These are phyloP conservation scores for Austroboletus novae-zelandiae DNA, from an alignment of 1,284 basidiomycete species.

Conservation along the genomic window DNA sequence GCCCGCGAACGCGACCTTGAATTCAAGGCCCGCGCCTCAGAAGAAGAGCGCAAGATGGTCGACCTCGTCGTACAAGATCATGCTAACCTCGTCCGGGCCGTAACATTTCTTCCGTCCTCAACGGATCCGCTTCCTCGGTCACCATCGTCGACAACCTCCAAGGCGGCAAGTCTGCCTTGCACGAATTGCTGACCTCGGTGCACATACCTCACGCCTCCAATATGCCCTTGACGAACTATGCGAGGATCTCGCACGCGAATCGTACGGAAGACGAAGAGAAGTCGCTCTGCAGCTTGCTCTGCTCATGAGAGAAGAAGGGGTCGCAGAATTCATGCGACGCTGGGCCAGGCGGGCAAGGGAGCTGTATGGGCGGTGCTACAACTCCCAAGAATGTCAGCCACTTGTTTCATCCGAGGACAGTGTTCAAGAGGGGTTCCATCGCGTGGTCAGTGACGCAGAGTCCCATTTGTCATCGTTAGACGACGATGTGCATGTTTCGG, in stretches of 20 bases:
- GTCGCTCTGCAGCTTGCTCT: slow-evolving; percentile 66
- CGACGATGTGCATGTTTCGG: slow-evolving; percentile 29
- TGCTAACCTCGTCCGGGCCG: slow-evolving; percentile 64
- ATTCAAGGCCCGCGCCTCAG: slow-evolving; percentile 37
- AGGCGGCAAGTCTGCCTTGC: slow-evolving; percentile 48
- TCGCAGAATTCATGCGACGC: slow-evolving; percentile 53
- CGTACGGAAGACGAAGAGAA: slow-evolving; percentile 74
- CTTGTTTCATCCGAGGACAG: slow-evolving; percentile 12
- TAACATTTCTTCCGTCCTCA: slow-evolving; percentile 18
- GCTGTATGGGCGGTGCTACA: slow-evolving; percentile 18
- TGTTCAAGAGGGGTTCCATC: slow-evolving; percentile 34
- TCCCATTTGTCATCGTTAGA: slow-evolving; percentile 48
- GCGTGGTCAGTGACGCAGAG: slow-evolving; percentile 49
- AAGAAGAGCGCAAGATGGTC: slow-evolving; percentile 59
- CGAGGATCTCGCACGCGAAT: slow-evolving; percentile 70
- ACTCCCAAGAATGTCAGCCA: background rate
- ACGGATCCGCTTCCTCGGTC: slow-evolving; percentile 21
- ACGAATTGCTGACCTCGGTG: slow-evolving; percentile 47
- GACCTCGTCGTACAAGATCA: slow-evolving; percentile 68
- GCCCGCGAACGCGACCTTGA: slow-evolving; percentile 46
- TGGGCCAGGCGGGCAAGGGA: slow-evolving; percentile 57
- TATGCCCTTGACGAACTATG: slow-evolving; percentile 69
- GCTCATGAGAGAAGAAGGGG: slow-evolving; percentile 64
- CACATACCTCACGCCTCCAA: slow-evolving; percentile 51
- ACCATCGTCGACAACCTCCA: slow-evolving; percentile 43